phyloP scores from a whole-genome alignment of 257 asterid species.

The Cruciata laevipes region DNA sequence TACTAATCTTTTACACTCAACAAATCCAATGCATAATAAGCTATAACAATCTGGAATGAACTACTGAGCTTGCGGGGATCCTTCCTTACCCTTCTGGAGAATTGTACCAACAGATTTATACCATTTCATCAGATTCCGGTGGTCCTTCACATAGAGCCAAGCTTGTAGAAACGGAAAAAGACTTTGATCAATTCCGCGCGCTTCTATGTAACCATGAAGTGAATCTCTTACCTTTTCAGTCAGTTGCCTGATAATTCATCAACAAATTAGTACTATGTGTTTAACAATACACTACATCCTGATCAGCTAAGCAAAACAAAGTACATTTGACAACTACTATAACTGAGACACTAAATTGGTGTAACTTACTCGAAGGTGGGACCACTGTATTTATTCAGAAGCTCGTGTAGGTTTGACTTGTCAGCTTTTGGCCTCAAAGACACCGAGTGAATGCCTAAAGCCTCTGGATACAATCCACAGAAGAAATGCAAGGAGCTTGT shows the following conservation, averaged over 20 bases:
- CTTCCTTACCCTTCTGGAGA: conserved; percentile 14
- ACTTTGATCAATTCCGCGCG: conserved; percentile 72
- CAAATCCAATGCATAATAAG: not conserved
- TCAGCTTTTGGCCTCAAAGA: conserved; percentile 56
- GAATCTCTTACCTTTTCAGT: conserved; percentile 64
- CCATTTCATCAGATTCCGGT: conserved; percentile 48
- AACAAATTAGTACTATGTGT: not conserved
- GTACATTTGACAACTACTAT: not conserved
- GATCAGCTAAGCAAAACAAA: not conserved
- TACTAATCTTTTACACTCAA: not conserved
- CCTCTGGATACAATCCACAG: conserved; percentile 93
- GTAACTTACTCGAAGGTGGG: conserved; percentile 79
- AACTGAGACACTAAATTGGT: not conserved
- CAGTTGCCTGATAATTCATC: conserved; percentile 41
- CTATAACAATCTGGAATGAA: not conserved
- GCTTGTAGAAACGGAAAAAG: conserved; percentile 90
- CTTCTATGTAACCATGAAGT: conserved; percentile 47
- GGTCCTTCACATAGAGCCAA: conserved; percentile 97
- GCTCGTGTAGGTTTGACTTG: conserved; percentile 42
- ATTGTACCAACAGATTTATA: conserved; percentile 19
- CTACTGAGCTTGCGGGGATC: conserved; percentile 12
- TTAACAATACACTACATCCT: not conserved
- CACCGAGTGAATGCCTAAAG: conserved; percentile 89
- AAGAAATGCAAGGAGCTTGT: conserved; percentile 68
- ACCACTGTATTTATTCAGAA: conserved; percentile 58